Conservation (phyloP, 495 filamentous ascomycete species). For the Podospora australis region DNA sequence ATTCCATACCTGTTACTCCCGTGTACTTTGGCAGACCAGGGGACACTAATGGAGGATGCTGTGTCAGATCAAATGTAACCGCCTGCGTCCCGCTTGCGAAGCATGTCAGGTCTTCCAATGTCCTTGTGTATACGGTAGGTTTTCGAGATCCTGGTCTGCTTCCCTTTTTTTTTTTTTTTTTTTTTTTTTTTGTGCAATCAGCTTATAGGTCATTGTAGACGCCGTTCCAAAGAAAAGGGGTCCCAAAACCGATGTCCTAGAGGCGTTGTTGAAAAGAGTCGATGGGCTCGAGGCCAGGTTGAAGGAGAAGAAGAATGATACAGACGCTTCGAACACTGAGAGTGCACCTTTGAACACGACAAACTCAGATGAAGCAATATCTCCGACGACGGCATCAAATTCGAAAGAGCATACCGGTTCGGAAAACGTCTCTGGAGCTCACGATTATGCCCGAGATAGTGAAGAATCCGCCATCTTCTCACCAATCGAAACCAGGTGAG, state of each 20-base stretch:
- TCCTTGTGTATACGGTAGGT: conserved; percentile 78
- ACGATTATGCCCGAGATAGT: conserved; percentile 3
- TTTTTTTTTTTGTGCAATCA: background rate
- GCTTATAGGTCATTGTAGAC: conserved; percentile 43
- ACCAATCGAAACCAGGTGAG: conserved; percentile 9
- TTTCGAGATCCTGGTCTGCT: background rate
- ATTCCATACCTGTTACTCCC: too few relatives aligned
- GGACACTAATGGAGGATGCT: conserved; percentile 9
- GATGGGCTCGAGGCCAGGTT: conserved; percentile 76
- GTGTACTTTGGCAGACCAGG: background rate
- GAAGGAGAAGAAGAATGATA: conserved; percentile 53
- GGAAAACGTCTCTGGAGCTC: background rate
- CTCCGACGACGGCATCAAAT: conserved; percentile 8
- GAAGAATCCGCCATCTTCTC: conserved; percentile 15
- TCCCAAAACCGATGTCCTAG: conserved; percentile 81
- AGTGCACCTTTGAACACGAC: conserved; percentile 14
- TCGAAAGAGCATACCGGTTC: background rate
- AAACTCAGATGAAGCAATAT: conserved; percentile 12
- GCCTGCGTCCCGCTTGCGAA: conserved; percentile 74
- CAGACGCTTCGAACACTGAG: conserved; percentile 37
- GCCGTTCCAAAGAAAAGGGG: conserved; percentile 83
- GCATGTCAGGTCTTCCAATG: conserved; percentile 84
- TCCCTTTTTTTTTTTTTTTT: too few relatives aligned
- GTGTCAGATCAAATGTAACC: conserved; percentile 79
- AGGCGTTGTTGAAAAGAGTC: conserved; percentile 74